phyloP scores from a whole-genome alignment of 2,329 filamentous ascomycete species.

The Exserohilum turcica region DNA sequence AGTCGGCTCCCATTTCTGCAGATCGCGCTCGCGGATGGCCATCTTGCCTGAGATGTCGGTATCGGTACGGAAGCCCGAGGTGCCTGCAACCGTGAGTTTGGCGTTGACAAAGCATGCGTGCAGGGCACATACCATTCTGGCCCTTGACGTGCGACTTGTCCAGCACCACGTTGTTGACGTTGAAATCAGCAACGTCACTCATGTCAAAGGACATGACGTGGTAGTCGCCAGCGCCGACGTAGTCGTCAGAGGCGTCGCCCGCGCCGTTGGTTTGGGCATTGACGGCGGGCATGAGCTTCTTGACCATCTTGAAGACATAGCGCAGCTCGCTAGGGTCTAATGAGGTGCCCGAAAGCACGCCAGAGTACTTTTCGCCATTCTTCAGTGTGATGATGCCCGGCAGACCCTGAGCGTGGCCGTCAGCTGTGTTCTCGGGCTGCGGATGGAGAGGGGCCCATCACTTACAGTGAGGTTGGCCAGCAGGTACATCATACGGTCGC shows the following conservation, averaged over 20 bases:
- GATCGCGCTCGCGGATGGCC: slow-evolving; percentile 70
- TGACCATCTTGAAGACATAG: slow-evolving; percentile 70
- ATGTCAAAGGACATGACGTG: slow-evolving; percentile 65
- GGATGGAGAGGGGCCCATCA: slow-evolving; percentile 13
- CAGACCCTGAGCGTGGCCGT: slow-evolving; percentile 55
- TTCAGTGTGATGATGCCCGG: slow-evolving; percentile 62
- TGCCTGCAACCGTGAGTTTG: slow-evolving; percentile 49
- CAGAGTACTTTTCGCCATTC: slow-evolving; percentile 65
- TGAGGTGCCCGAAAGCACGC: slow-evolving; percentile 63
- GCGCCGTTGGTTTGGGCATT: slow-evolving; percentile 55
- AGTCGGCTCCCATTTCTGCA: slow-evolving; percentile 82
- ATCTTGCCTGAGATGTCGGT: slow-evolving; percentile 81
- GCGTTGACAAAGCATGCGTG: slow-evolving; percentile 57
- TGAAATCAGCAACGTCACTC: slow-evolving; percentile 64
- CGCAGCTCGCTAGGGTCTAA: slow-evolving; percentile 59
- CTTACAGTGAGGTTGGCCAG: slow-evolving; percentile 64
- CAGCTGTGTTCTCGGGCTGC: slow-evolving; percentile 11
- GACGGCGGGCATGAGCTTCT: slow-evolving; percentile 52
- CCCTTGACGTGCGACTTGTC: slow-evolving; percentile 57
- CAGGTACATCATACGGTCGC: slow-evolving; percentile 65
- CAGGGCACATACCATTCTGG: slow-evolving; percentile 61
- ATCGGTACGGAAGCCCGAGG: slow-evolving; percentile 79
- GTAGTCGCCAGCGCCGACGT: slow-evolving; percentile 55
- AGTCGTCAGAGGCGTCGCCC: slow-evolving; percentile 48
- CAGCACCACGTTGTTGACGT: slow-evolving; percentile 59